Base-by-base conservation (phyloP, 208 protist genomes). In the Wallacemonas rigidus region DNA sequence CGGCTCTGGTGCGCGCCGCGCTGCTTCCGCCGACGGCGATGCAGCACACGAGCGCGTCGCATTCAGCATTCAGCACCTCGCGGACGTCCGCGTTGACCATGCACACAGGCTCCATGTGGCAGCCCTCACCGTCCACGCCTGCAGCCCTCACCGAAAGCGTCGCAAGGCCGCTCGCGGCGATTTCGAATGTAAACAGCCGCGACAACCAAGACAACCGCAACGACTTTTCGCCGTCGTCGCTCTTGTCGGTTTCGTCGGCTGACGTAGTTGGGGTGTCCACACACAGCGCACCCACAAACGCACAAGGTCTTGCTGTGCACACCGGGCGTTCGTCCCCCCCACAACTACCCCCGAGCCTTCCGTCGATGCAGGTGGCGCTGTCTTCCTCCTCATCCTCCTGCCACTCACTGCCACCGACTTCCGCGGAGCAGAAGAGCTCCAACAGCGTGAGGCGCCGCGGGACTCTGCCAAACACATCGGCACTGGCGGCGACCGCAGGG, bases 1-100 rank as follows among this genome's bases (percentile, higher is more conserved):
- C 82, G 44, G 83, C 74, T 36, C 44, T 93, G 38, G 79, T 92
- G 40, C 71, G 75, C 26, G 57, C 70, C 5, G 77, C 78, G 6
- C 71, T 89, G 63, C 79, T 76, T 15, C 44, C 67, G 17, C 38
- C n/a, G 41, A n/a, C 60, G 60, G 9, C 60, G 14, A 36, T 65
- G 60, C 40, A 65, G 40, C 6, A 12, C n/a, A 15, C 3, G 12
- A 65, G 60, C 60, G 6, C 43, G 14, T 65, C 60, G 38, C 60
- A 65, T n/a, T 12, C 40, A 8, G 60, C 60, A 8, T 8, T 65
- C 8, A 48, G 60, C 60, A n/a, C 26, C 11, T 53, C 40, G 41
- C 60, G 41, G 26, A 17, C 4, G 41, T 65, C 60, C 4, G 26
- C 60, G 7, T 41, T 65, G 8, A 17, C 60, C n/a, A 44, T 45